Percentiles rank a stretch among this genome's conserved stretches.
These are phyloP conservation scores for Sphaerostilbella broomeana DNA, from an alignment of 2,329 filamentous ascomycete species.

Conservation along the genomic window DNA sequence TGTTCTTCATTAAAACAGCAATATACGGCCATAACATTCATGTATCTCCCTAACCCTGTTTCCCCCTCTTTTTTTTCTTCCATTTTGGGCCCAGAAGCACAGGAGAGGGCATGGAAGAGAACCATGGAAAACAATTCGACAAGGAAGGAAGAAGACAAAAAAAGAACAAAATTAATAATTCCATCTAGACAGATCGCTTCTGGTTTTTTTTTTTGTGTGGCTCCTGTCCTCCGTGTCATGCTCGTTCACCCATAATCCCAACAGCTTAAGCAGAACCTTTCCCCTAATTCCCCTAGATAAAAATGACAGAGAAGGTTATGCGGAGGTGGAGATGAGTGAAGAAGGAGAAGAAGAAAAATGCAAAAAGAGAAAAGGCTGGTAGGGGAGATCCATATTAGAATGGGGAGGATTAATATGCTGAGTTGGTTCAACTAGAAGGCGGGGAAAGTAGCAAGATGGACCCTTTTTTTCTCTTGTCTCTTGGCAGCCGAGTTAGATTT, in stretches of 20 bases:
- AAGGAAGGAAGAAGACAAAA: conserved; percentile 1
- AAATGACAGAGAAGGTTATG: conserved; percentile 7
- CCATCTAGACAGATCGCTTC: conserved; percentile 10
- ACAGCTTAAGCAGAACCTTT: conserved; percentile 3
- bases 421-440: background rate
- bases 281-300: conserved; percentile 2
- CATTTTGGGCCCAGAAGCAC: too few species aligned
- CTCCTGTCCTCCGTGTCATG: conserved; percentile 1
- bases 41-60: background rate
- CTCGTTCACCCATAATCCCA: conserved; percentile 6
- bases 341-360: background rate
- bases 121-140: conserved; percentile 1
- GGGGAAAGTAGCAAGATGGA: conserved; percentile 1
- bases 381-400: background rate
- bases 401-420: too few species aligned
- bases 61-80: background rate
- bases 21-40: conserved; percentile 4
- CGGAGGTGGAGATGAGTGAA: background rate
- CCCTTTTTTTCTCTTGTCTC: conserved; percentile 5
- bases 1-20: conserved; percentile 12
- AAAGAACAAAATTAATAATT: conserved; percentile 5
- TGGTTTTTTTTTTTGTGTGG: background rate
- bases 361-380: background rate
- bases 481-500: conserved; percentile 6
- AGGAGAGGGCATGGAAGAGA: too few species aligned